A percentile compares a stretch with the other conserved stretches of the same genome.
Evolutionary conservation across 352 stramenopile genomes (phyloP).

Genomic region (Phytopythium cucurbitacearum): DNA sequence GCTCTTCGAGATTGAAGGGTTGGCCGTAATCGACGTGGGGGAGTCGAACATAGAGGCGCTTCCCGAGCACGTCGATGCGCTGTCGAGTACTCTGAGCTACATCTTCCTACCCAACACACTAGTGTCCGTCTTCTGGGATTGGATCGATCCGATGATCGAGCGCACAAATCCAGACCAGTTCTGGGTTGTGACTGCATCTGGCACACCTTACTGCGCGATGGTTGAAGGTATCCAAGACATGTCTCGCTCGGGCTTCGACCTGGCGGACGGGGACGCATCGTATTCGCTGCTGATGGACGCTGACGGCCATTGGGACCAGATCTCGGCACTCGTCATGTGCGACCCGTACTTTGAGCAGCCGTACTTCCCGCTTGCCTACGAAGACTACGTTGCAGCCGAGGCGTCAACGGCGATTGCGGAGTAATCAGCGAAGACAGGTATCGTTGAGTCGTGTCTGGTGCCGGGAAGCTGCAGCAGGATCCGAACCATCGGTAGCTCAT

Average conservation of each 20-base stretch:
- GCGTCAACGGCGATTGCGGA: neutral
- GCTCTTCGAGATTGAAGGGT: slow-evolving; percentile 12
- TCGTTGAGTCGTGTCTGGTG: no score
- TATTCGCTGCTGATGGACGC: slow-evolving; percentile 7
- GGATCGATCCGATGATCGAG: slow-evolving; percentile 5
- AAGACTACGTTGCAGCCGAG: neutral
- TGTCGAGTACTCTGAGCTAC: slow-evolving; percentile 1
- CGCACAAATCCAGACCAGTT: neutral
- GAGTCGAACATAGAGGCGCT: slow-evolving; percentile 10
- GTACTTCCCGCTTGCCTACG: slow-evolving; percentile 2
- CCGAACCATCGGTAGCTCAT: no score
- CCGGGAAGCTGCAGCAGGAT: no score
- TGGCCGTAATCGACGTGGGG: slow-evolving; percentile 13
- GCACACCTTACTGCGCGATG: neutral
- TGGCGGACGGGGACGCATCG: neutral
- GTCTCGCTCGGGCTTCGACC: neutral
- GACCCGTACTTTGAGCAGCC: slow-evolving; percentile 6
- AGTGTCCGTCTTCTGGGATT: slow-evolving; percentile 15
- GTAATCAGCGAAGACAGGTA: neutral
- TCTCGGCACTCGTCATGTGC: slow-evolving; percentile 3
- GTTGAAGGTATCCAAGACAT: neutral
- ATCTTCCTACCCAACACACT: slow-evolving; percentile 9
- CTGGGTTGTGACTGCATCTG: neutral
- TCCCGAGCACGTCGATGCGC: slow-evolving; percentile 9
- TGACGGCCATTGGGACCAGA: neutral